Evolutionary conservation across 352 stramenopile species (phyloP), one percentile per base, ranked within the genome.

Genomic region (Phytophthora cactorum): DNA sequence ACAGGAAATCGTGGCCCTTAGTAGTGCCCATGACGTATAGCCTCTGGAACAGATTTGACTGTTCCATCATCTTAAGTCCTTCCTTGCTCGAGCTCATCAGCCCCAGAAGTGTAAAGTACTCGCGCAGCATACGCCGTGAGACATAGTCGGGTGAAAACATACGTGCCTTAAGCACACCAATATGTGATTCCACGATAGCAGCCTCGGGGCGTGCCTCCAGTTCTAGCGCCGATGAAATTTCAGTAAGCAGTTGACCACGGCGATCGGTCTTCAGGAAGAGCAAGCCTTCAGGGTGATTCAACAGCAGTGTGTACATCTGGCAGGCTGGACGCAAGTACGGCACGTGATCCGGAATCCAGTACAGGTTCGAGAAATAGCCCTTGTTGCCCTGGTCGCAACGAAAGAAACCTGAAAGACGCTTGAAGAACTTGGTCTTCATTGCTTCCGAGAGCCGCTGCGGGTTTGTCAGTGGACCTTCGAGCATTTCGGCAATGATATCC

Each of bases 371-470:
- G 58, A 96, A 97, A 66, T 94, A 96, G 0, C 90, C 89, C 65
- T 96, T 96, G 76, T 96, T 95, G 29, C 87, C 88, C 41, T 86
- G 89, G 43, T 95, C 90, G 44, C 88, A 93, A n/a, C 90, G 86
- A 62, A 97, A 97, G 64, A 97, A 97, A 7, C 90, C 90, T 12
- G 89, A 94, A 3, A 97, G 60, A 34, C 90, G 88, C 66, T 96
- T 96, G 65, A 96, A 96, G 60, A 97, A 97, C 70, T 97, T 97
- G n/a, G 90, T 96, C 69, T 95, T 96, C 86, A 97, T 96, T 3
- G 90, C 89, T 64, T 97, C 90, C 0, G 88, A 96, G 1, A 96
- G 78, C 5, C 90, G 81, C 52, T 93, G 84, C 1, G 88, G 89
- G 61, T 97, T 96, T 5, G 89, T 94, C 12, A 97, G 68, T 17